phyloP scores from a whole-genome alignment of 1,284 basidiomycete species.

The Ustilago sp. region DNA sequence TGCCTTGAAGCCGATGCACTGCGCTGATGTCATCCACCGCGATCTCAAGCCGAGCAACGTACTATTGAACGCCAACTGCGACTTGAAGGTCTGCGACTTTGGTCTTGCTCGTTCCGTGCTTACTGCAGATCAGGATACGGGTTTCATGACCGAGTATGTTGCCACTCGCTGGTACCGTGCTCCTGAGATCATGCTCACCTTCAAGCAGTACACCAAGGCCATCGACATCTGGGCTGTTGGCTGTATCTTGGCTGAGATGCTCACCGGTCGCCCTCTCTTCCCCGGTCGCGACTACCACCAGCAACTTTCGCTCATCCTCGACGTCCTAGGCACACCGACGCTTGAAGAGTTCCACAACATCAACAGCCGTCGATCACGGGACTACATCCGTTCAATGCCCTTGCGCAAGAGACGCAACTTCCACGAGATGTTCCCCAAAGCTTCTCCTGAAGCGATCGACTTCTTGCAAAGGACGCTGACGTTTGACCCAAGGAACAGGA shows the following conservation, averaged over 20 bases:
- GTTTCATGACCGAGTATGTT: conserved; percentile 70
- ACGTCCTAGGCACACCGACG: conserved; percentile 74
- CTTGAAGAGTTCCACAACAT: conserved; percentile 77
- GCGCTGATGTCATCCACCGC: conserved; percentile 67
- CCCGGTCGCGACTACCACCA: conserved; percentile 76
- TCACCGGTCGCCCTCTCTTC: conserved; percentile 88
- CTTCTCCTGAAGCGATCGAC: conserved; percentile 76
- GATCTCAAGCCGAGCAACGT: conserved; percentile 68
- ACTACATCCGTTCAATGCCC: conserved; percentile 91
- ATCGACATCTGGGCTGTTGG: conserved; percentile 84
- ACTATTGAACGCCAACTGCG: conserved; percentile 67
- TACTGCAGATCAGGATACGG: conserved; percentile 65
- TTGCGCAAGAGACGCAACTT: conserved; percentile 89
- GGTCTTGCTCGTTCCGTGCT: conserved; percentile 67
- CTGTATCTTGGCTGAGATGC: conserved; percentile 92
- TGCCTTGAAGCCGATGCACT: conserved; percentile 69
- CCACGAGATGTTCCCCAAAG: conserved; percentile 79
- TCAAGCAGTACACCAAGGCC: conserved; percentile 70
- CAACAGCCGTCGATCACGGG: conserved; percentile 83
- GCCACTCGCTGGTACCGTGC: conserved; percentile 69
- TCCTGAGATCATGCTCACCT: conserved; percentile 69
- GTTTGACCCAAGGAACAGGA: conserved; percentile 70
- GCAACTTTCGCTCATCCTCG: conserved; percentile 75
- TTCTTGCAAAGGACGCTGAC: conserved; percentile 91
- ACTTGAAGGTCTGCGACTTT: conserved; percentile 70